Evolutionary conservation across 371 early-diverging fungal species (phyloP), one percentile per base, ranked within the genome.

Genomic region (Zychaea mexicana): DNA sequence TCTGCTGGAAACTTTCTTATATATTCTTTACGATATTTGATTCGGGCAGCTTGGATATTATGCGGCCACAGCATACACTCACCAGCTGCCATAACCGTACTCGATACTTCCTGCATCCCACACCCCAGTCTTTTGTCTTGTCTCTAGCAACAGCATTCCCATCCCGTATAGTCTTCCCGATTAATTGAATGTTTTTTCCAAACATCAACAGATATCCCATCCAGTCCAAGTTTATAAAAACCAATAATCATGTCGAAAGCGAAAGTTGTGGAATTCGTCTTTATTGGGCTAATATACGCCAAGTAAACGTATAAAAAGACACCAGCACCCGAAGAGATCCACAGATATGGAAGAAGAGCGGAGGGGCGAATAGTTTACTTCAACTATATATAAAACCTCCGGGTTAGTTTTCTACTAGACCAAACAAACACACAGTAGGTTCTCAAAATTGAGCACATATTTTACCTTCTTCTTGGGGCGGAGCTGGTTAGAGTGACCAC

Each of bases 401-500:
- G n/a, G n/a, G n/a, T n/a, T n/a, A n/a, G n/a, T n/a, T n/a, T n/a
- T n/a, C n/a, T n/a, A n/a, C n/a, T n/a, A n/a, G n/a, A n/a, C n/a
- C n/a, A 27, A 17, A 57, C 8, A 58, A 24, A 57, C 57, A 45
- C 8, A 32, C 13, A 61, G 12, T 26, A 33, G 17, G 22, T 36
- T 36, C 26, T 4, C 24, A 31, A 12, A 59, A 10, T 4, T 21
- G 3, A 10, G 0, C 13, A 28, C 12, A 10, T 6, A 26, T 26
- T 27, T 42, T 58, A 72, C 72, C 91, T 95, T 95, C 95, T 96
- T 96, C 94, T 96, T 96, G 87, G 92, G 90, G 85, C 99, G 97
- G 78, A 99, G 93, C 88, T 99, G 98, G 93, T 94, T 98, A 81
- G 94, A 88, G 91, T 97, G 98, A 66, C 99, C 99, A 84, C 99